phyloP scores from a whole-genome alignment of 768 basidiomycete species.

The Amanita pseudoporphyria region DNA sequence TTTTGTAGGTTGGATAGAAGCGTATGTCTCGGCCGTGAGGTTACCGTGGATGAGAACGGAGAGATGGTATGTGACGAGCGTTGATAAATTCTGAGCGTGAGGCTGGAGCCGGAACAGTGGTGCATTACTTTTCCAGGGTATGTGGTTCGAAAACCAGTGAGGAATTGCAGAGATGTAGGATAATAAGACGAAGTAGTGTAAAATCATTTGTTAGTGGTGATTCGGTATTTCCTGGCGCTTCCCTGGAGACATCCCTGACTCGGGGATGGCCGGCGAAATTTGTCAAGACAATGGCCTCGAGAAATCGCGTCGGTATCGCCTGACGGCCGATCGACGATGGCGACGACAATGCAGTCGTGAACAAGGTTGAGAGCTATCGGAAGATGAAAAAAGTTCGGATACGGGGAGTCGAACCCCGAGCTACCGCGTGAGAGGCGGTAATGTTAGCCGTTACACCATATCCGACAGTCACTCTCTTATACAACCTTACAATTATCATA shows the following conservation, averaged over 20 bases:
- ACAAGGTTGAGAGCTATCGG: no score
- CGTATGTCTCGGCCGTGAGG: neutral
- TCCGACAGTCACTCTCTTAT: conserved; percentile 16
- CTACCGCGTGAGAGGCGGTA: conserved; percentile 51
- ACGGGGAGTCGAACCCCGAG: conserved; percentile 53
- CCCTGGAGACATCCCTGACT: no score
- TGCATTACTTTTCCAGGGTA: no score
- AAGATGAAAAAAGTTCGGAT: conserved; percentile 31
- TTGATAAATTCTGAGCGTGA: neutral
- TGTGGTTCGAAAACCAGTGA: no score
- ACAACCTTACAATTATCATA: no score
- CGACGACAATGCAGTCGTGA: no score
- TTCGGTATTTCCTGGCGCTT: no score
- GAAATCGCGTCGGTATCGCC: no score
- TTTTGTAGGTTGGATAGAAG: neutral
- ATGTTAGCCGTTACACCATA: conserved; percentile 57
- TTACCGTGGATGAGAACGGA: neutral
- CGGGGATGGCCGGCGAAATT: no score
- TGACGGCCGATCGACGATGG: no score
- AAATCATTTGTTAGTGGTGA: neutral
- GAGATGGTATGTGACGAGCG: neutral
- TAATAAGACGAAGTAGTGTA: neutral
- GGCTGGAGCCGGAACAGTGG: no score
- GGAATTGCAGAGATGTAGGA: neutral
- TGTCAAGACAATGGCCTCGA: no score